Percentiles rank a stretch among this genome's conserved stretches.
These are phyloP conservation scores for Russula abietina DNA, from an alignment of 768 basidiomycete species.

Conservation along the genomic window DNA sequence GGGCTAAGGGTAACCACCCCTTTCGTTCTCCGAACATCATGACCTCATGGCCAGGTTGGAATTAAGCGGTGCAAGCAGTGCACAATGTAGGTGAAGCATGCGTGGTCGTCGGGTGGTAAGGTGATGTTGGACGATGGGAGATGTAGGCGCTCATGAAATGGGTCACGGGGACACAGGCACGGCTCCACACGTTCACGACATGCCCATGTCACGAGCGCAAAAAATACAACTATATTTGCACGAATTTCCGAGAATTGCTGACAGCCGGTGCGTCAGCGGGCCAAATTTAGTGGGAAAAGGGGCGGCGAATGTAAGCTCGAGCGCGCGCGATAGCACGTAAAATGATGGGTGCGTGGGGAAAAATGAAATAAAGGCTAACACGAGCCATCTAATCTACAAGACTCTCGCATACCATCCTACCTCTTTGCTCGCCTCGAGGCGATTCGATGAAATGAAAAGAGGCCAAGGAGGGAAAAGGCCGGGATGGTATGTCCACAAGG, in stretches of 20 bases:
- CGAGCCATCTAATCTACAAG: background rate
- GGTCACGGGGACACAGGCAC: slow-evolving; percentile 13
- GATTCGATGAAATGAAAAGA: background rate
- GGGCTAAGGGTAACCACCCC: background rate
- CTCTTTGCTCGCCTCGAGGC: background rate
- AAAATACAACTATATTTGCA: slow-evolving; percentile 13
- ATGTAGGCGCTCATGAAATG: background rate
- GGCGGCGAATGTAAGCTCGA: background rate
- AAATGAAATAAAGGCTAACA: background rate
- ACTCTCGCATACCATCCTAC: background rate
- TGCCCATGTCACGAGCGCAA: slow-evolving; percentile 20
- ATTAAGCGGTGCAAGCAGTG: background rate
- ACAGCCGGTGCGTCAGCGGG: slow-evolving; percentile 16
- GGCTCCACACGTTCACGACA: slow-evolving; percentile 1
- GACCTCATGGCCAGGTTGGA: no score
- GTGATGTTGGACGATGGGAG: background rate
- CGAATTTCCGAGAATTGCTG: slow-evolving; percentile 10
- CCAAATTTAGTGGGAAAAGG: background rate
- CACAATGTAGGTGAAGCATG: background rate
- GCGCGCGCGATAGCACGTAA: slow-evolving; percentile 15
- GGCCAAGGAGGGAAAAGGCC: background rate
- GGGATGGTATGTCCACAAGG: background rate
- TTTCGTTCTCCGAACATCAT: background rate
- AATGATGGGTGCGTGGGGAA: slow-evolving; percentile 13
- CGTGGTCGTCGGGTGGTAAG: background rate